Conservation (phyloP, 225 moss, liverwort and hornwort genomes). For the Sphagnum tenellum region DNA sequence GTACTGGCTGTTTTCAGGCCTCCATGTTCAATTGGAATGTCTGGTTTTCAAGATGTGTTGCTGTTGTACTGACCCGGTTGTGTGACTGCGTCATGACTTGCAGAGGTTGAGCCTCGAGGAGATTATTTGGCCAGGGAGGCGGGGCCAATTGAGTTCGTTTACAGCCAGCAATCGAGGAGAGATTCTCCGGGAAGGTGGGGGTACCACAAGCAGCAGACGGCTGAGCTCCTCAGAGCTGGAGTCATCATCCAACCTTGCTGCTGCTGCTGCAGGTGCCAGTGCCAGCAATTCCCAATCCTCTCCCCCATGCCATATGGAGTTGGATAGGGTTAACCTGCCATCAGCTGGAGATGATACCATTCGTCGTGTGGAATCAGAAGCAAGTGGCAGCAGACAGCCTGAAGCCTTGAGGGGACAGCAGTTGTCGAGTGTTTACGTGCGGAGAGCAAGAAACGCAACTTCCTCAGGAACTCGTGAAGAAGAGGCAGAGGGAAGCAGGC, state of each 20-base stretch:
- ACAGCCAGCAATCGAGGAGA: conserved; percentile 19
- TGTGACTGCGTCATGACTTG: neutral
- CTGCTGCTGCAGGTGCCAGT: conserved; percentile 4
- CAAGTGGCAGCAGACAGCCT: conserved; percentile 16
- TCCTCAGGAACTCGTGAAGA: conserved; percentile 11
- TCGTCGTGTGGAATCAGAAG: conserved; percentile 7
- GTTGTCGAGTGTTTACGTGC: conserved; percentile 1
- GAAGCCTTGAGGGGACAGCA: conserved; percentile 17
- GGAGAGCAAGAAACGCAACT: conserved; percentile 10
- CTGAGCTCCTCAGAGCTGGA: conserved; percentile 6
- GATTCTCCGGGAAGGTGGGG: conserved; percentile 7
- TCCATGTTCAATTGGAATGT: too few species aligned
- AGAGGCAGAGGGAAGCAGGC: conserved; percentile 24
- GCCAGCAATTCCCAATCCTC: conserved; percentile 9
- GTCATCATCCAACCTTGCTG: conserved; percentile 8
- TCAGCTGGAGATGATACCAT: neutral
- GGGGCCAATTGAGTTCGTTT: conserved; percentile 18
- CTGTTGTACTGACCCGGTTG: neutral
- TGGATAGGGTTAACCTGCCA: conserved; percentile 10
- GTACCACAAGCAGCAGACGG: conserved; percentile 13
- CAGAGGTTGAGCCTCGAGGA: conserved; percentile 25
- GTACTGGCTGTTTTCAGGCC: too few species aligned
- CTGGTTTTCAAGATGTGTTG: too few species aligned
- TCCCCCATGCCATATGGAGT: conserved; percentile 15
- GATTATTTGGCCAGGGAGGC: conserved; percentile 21